Conservation (phyloP, 208 protist genomes). For the Angomonas ambiguus region DNA sequence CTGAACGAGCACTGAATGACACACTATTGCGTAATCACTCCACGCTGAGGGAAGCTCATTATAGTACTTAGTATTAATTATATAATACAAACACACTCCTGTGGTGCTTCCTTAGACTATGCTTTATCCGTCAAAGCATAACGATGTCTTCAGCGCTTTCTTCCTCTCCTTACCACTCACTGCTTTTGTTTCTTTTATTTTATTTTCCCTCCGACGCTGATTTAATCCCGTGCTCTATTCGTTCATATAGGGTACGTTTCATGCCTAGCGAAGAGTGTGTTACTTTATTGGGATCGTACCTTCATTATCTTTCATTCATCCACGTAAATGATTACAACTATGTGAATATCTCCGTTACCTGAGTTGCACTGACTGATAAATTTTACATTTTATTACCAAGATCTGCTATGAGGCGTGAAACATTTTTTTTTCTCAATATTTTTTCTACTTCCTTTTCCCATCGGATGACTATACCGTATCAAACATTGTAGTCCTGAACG, state of each 20-base stretch:
- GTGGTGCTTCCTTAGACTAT: too few species aligned
- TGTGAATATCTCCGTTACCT: slow-evolving; percentile 45
- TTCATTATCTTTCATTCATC: neutral
- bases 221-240: neutral
- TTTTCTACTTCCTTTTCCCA: neutral
- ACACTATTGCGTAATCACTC: slow-evolving; percentile 4
- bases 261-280: neutral
- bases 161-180: neutral
- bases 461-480: neutral
- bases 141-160: neutral
- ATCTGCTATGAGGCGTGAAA: slow-evolving; percentile 60
- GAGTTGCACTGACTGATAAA: slow-evolving; percentile 54
- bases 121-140: neutral
- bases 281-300: neutral
- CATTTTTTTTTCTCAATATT: slow-evolving; percentile 10
- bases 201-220: neutral
- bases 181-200: neutral
- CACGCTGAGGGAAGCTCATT: slow-evolving; percentile 5
- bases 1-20: neutral
- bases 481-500: slow-evolving; percentile 6
- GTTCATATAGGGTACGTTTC: neutral
- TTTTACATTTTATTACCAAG: slow-evolving; percentile 67
- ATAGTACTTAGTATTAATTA: too few species aligned
- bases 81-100: too few species aligned
- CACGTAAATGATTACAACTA: neutral